Evolutionary conservation across 495 filamentous ascomycete genomes (phyloP).

Genomic region (Penicillium steckii): DNA sequence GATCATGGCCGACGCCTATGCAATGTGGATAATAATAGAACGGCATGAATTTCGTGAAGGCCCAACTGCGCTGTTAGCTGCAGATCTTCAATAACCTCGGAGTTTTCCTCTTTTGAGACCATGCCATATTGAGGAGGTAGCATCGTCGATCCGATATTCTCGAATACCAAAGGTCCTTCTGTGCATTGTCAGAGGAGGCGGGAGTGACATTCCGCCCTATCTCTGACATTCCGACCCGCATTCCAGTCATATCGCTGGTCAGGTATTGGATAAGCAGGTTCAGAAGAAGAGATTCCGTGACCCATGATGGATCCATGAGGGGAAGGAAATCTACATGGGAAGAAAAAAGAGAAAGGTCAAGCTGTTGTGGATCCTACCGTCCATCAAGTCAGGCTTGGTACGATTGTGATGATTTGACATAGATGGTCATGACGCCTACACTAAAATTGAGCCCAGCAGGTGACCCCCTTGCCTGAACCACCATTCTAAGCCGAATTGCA

Average conservation of each 20-base stretch:
- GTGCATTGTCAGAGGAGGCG: constrained; percentile 36
- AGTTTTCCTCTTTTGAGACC: constrained; percentile 6
- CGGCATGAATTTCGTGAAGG: constrained; percentile 4
- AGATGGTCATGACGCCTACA: constrained; percentile 41
- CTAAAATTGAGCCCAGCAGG: constrained; percentile 8
- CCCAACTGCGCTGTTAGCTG: constrained; percentile 4
- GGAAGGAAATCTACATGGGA: not conserved
- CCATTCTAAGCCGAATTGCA: not conserved
- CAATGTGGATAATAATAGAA: constrained; percentile 26
- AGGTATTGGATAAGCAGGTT: constrained; percentile 9
- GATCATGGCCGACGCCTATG: constrained; percentile 5
- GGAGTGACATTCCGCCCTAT: constrained; percentile 36
- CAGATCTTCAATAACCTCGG: constrained; percentile 18
- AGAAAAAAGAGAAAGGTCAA: constrained; percentile 2
- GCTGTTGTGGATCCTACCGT: constrained; percentile 21
- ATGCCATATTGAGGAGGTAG: not conserved
- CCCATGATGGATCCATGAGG: constrained; percentile 2
- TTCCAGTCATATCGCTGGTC: constrained; percentile 18
- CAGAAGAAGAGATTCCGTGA: constrained; percentile 1
- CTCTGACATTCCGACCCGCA: constrained; percentile 27
- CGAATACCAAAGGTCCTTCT: constrained; percentile 23
- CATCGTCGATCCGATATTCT: constrained; percentile 12
- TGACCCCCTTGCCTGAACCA: not conserved
- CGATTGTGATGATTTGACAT: constrained; percentile 17
- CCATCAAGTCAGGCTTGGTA: constrained; percentile 12